Base-by-base conservation (phyloP, 257 asterid species). In the Ilex aquifolium region DNA sequence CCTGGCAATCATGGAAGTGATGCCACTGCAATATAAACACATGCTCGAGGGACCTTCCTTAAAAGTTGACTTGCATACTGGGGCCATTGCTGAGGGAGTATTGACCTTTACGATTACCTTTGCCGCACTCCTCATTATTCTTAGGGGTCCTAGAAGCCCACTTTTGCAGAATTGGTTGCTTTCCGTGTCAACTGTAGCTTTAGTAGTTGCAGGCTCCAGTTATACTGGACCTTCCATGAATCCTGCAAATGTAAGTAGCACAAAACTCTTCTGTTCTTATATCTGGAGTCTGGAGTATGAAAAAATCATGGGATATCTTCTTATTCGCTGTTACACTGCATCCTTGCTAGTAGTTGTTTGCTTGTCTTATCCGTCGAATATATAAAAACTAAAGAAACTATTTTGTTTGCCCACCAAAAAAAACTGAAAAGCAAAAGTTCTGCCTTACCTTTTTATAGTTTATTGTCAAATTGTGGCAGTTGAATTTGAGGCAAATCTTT, bases 141-240 rank as follows among this genome's bases (percentile, higher is more conserved):
- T 88, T 5, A 79, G 68, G 82, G 98, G 95, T 57, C 98, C 96
- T 30, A 67, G 48, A 6, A 91, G 70, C 82, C 58, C 65, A 21
- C 42, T 88, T 49, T 14, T 84, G 31, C 82, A 86, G 86, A 86
- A 83, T 66, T 77, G 72, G 90, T 61, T 88, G 85, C 80, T 88
- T 31, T 67, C 98, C 15, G 53, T 73, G 76, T 66, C 91, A 32
- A 91, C 95, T 49, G 82, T 91, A 7, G 42, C 85, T 16, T 56
- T 91, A 40, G 76, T 91, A 9, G 60, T 86, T 78, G 82, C 82
- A 42, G 96, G 96, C 53, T 79, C 96, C 32, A 63, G 72, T 50
- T 88, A 84, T 64, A 88, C 96, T 11, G 95, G 96, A 44, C 98
- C 98, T 72, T 91, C 98, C 65, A 86, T 88, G 98, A 91, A 91